Evolutionary conservation across 768 basidiomycete species (phyloP).

Genomic region (Russula sp.): DNA sequence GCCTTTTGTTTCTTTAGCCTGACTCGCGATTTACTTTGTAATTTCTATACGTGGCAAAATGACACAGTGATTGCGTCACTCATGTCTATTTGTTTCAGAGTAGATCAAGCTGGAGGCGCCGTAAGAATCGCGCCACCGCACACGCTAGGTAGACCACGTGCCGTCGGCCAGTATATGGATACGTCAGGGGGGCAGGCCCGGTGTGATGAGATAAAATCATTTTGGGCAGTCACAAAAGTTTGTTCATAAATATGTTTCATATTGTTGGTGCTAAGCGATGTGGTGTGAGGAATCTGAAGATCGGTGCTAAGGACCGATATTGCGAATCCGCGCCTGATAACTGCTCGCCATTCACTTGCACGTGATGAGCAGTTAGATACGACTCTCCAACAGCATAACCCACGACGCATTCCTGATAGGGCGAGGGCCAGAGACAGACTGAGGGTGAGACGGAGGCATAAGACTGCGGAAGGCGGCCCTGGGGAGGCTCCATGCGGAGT

Average conservation of each 20-base stretch:
- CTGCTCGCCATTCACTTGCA: constrained; percentile 14
- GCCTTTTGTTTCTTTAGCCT: no score
- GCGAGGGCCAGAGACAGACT: neutral
- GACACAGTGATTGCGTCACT: no score
- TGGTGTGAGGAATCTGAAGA: neutral
- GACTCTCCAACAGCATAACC: constrained; percentile 10
- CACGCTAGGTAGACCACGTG: constrained; percentile 4
- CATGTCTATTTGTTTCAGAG: neutral
- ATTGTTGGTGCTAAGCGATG: constrained; percentile 9
- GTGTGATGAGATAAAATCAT: neutral
- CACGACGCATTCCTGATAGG: neutral
- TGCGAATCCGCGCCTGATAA: constrained; percentile 14
- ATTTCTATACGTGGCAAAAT: no score
- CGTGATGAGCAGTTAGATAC: constrained; percentile 9
- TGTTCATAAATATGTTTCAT: neutral
- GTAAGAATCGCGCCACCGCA: constrained; percentile 17
- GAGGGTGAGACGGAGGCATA: neutral
- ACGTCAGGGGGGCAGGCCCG: constrained; percentile 6
- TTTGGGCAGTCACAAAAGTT: constrained; percentile 1
- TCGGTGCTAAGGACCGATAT: neutral
- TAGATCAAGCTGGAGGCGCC: neutral
- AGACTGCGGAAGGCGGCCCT: constrained; percentile 9
- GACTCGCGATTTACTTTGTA: no score
- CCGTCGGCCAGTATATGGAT: constrained; percentile 12
- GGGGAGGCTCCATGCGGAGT: constrained; percentile 3